Evolutionary conservation across 257 asterid genomes (phyloP).

Genomic region (Leptodermis oblonga): DNA sequence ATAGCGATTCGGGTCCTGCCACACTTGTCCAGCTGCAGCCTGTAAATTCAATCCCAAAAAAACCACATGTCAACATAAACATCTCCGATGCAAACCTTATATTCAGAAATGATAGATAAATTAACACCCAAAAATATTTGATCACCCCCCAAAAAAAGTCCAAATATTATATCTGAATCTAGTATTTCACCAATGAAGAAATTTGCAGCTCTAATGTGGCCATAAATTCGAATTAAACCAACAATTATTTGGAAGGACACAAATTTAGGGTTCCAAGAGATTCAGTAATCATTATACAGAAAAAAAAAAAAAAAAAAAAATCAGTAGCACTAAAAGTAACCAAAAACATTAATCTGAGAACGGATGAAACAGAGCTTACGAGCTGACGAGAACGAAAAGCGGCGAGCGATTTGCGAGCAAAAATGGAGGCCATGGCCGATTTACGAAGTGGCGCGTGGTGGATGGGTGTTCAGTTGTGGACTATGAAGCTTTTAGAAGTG

Average conservation of each 20-base stretch:
- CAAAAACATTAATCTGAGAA: neutral
- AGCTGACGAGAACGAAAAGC: conserved; percentile 69
- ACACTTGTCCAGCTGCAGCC: conserved; percentile 56
- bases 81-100: neutral
- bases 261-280: neutral
- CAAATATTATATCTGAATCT: neutral
- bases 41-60: conserved; percentile 21
- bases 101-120: neutral
- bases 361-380: no score
- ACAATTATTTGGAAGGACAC: neutral
- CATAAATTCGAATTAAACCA: neutral
- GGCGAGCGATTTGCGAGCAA: conserved; percentile 72
- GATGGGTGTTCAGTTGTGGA: neutral
- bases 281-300: neutral
- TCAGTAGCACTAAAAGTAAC: neutral
- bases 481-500: neutral
- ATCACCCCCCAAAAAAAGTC: neutral
- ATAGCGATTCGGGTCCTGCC: conserved; percentile 33
- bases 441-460: neutral
- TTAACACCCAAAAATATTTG: neutral
- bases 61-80: neutral
- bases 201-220: neutral
- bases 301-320: conserved; percentile 4
- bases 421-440: conserved; percentile 54
- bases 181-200: no score